Base-by-base conservation (phyloP, 73 alveolate genomes). In the Paramecium primaurelia region DNA sequence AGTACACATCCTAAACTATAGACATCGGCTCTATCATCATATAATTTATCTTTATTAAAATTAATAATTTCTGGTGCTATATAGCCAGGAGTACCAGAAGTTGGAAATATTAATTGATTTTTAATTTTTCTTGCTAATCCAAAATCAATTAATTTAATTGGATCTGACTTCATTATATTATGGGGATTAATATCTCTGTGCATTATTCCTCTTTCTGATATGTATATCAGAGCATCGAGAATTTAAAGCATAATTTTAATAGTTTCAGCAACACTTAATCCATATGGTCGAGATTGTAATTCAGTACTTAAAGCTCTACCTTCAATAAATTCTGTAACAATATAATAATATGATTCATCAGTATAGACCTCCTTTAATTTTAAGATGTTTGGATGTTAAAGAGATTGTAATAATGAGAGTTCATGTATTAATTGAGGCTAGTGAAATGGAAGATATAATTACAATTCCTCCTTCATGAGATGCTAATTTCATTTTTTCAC, bases 81-180 rank as follows among this genome's bases (percentile, higher is more conserved):
- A 34, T 95, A 95, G 4, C 97, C 97, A 1, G 97, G 97, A 12
- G 97, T 95, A 2, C 97, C 97, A 47, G 97, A 93, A 44, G 97
- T 95, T 20, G 86, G 92, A 30, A 59, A 59, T 28, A 68, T 34
- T 14, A 59, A 28, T n/a, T 30, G 10, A 60, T 59, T 40, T 26
- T 86, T 59, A 10, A 38, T 40, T 40, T 38, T 54, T n/a, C 93
- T 58, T 3, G 93, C 93, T 16, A 86, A 20, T 26, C 93, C 93
- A 60, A 86, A 86, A 59, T 86, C 93, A 6, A 68, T 86, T 32
- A 86, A 28, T 44, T 86, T 59, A 20, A 86, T 42, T 1, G 58
- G 45, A 10, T 80, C 91, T 45, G 91, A 12, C 30, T 49, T 80
- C 93, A 86, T 68, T 7, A 86, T 59, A 36, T 86, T 86, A 12